Percentiles rank a stretch among this genome's conserved stretches.
Evolutionary conservation across 345 rosid species (phyloP).

Genomic region (Ailanthus altissimus): DNA sequence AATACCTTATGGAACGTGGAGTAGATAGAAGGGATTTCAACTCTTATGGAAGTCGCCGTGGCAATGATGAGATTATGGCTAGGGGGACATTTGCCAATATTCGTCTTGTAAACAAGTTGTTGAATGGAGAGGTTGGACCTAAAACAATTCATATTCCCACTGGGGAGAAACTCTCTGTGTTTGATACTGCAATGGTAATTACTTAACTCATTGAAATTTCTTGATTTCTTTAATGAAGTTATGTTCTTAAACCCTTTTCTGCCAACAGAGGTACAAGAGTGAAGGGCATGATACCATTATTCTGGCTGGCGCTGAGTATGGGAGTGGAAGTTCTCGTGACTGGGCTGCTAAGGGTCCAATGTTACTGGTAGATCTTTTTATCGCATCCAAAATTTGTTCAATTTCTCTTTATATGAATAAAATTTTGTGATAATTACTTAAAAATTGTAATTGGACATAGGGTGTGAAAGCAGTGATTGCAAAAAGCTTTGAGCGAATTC

Average conservation of each 20-base stretch:
- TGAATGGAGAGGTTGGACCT: slow-evolving; percentile 91
- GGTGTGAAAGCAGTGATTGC: slow-evolving; percentile 92
- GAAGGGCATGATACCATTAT: slow-evolving; percentile 70
- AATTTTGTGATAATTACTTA: neutral
- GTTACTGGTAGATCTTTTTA: slow-evolving; percentile 57
- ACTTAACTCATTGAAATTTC: slow-evolving; percentile 9
- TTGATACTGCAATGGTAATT: slow-evolving; percentile 81
- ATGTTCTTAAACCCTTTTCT: slow-evolving; percentile 4
- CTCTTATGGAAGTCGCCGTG: slow-evolving; percentile 90
- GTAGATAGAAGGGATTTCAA: slow-evolving; percentile 82
- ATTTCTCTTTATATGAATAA: neutral
- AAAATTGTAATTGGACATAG: slow-evolving; percentile 38
- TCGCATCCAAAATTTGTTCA: neutral
- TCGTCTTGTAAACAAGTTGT: slow-evolving; percentile 71
- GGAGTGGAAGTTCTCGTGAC: slow-evolving; percentile 97
- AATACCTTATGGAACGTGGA: slow-evolving; percentile 75
- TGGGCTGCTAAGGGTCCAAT: slow-evolving; percentile 99
- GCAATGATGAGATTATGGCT: slow-evolving; percentile 87
- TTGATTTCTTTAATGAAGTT: neutral
- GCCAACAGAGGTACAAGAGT: slow-evolving; percentile 70
- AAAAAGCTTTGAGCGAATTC: slow-evolving; percentile 89
- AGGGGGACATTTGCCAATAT: slow-evolving; percentile 88
- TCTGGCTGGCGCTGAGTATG: slow-evolving; percentile 92
- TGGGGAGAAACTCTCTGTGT: slow-evolving; percentile 80
- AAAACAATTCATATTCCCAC: slow-evolving; percentile 78